A percentile compares a stretch with the other conserved stretches of the same genome.
phyloP scores from a whole-genome alignment of 2,329 filamentous ascomycete species.

The Emericellopsis atlantica region DNA sequence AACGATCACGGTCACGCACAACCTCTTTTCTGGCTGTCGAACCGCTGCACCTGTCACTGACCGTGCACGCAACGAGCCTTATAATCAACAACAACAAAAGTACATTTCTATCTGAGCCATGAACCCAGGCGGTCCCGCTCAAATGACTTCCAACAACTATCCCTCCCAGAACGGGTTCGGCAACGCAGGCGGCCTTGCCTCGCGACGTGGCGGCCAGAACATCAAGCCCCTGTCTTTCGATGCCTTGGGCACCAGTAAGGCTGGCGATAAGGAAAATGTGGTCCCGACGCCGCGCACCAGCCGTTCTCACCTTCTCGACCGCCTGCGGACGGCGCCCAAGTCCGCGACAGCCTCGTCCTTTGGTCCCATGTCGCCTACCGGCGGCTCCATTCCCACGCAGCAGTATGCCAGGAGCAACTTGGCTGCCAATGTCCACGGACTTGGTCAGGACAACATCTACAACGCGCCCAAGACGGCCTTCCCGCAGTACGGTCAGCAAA shows the following conservation, averaged over 20 bases:
- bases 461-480: constrained; percentile 45
- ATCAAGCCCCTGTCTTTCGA: constrained; percentile 84
- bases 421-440: constrained; percentile 28
- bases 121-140: constrained; percentile 98
- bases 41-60: constrained; percentile 1
- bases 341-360: constrained; percentile 61
- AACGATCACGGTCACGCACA: background rate
- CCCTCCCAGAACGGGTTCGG: constrained; percentile 58
- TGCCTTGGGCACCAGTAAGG: constrained; percentile 44
- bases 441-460: constrained; percentile 28
- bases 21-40: constrained; percentile 1
- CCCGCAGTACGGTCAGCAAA: constrained; percentile 28
- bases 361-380: constrained; percentile 49
- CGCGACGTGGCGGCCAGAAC: constrained; percentile 69
- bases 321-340: constrained; percentile 87
- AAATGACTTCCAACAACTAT: constrained; percentile 89
- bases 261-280: constrained; percentile 55
- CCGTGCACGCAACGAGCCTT: background rate
- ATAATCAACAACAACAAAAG: background rate
- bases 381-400: constrained; percentile 21
- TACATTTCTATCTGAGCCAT: constrained; percentile 36
- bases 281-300: constrained; percentile 81
- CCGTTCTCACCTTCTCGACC: constrained; percentile 86
- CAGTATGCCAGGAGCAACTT: constrained; percentile 31
- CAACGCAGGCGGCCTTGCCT: constrained; percentile 74